Evolutionary conservation across 2,329 filamentous ascomycete species (phyloP).

Genomic region (Pseudogymnoascus sp.): DNA sequence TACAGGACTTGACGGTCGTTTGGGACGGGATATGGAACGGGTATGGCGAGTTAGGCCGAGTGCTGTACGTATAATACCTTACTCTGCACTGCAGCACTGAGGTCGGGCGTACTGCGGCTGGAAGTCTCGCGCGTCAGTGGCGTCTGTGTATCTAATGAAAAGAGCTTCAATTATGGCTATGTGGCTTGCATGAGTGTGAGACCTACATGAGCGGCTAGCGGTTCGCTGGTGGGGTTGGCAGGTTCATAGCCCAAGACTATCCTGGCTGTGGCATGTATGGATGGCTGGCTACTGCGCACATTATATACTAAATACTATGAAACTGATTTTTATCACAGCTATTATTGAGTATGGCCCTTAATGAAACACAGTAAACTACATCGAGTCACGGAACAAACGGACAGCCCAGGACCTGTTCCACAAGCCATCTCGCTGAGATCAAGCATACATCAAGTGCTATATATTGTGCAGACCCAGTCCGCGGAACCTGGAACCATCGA

Average conservation of each 20-base stretch:
- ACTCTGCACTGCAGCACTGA: neutral
- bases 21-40: neutral
- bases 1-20: neutral
- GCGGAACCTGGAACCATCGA: neutral
- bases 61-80: neutral
- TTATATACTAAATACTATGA: neutral
- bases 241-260: neutral
- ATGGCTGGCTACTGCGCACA: too few species aligned
- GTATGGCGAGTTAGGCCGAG: neutral
- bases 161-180: neutral
- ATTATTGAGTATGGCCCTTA: neutral
- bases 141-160: neutral
- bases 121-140: neutral
- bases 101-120: neutral
- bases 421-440: neutral
- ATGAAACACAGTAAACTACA: neutral
- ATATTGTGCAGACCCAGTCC: neutral
- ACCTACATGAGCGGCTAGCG: neutral
- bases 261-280: too few species aligned
- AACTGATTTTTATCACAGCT: neutral
- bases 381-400: neutral
- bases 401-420: neutral
- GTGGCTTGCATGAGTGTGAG: constrained; percentile 2
- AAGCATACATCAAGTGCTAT: neutral
- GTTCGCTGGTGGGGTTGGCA: neutral